These are phyloP conservation scores for Periconia macrospinosa DNA, from an alignment of 2,329 filamentous ascomycete species.

Conservation along the genomic window DNA sequence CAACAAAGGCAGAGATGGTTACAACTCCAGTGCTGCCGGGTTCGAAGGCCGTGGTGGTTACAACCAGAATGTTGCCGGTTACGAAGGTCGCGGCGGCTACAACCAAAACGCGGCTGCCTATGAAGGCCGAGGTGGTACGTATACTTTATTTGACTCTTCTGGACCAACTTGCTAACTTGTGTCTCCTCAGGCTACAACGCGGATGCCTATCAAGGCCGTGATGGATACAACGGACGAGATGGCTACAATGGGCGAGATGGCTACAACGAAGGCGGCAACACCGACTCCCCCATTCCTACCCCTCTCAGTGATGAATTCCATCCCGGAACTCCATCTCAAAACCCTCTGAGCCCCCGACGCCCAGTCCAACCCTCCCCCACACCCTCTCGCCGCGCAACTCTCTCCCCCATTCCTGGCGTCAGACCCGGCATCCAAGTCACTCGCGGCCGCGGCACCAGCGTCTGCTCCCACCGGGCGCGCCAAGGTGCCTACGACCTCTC, in stretches of 20 bases:
- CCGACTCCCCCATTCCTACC: constrained; percentile 37
- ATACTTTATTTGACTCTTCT: not conserved
- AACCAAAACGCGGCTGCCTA: constrained; percentile 23
- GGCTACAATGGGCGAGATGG: constrained; percentile 32
- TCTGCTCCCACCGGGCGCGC: constrained; percentile 34
- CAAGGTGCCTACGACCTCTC: constrained; percentile 30
- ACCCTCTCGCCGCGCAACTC: constrained; percentile 38
- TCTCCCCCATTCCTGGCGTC: constrained; percentile 40
- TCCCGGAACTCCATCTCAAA: constrained; percentile 34
- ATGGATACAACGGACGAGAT: constrained; percentile 38
- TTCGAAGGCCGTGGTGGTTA: constrained; percentile 35
- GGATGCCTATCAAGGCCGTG: constrained; percentile 25
- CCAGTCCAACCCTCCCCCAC: constrained; percentile 24
- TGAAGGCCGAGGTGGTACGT: constrained; percentile 29
- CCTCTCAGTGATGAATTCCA: constrained; percentile 35
- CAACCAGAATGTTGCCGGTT: constrained; percentile 20
- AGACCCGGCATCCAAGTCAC: constrained; percentile 40
- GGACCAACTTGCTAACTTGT: constrained; percentile 18
- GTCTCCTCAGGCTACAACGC: constrained; percentile 34
- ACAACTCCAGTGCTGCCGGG: constrained; percentile 17
- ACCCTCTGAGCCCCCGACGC: constrained; percentile 30
- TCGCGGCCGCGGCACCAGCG: constrained; percentile 28
- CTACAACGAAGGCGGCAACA: constrained; percentile 25
- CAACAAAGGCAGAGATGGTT: constrained; percentile 13
- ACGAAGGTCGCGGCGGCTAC: constrained; percentile 32